Conservation (phyloP, 2,329 filamentous ascomycete species). For the Cercospora brassicicola region DNA sequence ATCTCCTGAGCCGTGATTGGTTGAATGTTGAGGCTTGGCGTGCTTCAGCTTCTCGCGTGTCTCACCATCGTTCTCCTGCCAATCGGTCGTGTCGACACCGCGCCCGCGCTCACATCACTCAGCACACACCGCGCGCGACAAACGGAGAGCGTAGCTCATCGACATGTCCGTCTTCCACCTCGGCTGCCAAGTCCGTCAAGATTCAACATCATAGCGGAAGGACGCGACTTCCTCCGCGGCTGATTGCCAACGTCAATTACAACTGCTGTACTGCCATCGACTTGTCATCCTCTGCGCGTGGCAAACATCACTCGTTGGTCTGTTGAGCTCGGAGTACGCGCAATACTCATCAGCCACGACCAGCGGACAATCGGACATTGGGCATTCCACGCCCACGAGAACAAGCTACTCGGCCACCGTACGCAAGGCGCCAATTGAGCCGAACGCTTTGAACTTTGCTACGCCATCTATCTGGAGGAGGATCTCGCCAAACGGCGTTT, state of each 20-base stretch:
- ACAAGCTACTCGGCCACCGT: background rate
- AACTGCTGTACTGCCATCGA: background rate
- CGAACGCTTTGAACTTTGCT: background rate
- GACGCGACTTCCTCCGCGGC: background rate
- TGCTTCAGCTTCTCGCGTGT: background rate
- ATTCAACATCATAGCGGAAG: background rate
- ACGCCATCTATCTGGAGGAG: background rate
- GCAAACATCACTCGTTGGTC: background rate
- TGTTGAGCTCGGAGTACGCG: background rate
- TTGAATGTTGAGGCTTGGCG: background rate
- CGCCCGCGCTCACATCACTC: background rate
- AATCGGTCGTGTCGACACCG: background rate
- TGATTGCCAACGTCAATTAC: background rate
- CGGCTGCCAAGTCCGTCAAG: background rate
- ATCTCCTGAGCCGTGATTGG: background rate
- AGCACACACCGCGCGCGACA: background rate
- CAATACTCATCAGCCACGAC: background rate
- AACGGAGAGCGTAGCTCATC: background rate
- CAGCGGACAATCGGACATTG: background rate
- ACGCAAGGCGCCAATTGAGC: background rate
- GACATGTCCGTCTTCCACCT: background rate
- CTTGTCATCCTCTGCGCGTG: background rate
- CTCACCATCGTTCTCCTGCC: background rate
- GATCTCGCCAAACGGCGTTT: background rate
- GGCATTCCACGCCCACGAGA: background rate